Evolutionary conservation across 2,329 filamentous ascomycete genomes (phyloP).

Genomic region (Phaeosphaeria sp.): DNA sequence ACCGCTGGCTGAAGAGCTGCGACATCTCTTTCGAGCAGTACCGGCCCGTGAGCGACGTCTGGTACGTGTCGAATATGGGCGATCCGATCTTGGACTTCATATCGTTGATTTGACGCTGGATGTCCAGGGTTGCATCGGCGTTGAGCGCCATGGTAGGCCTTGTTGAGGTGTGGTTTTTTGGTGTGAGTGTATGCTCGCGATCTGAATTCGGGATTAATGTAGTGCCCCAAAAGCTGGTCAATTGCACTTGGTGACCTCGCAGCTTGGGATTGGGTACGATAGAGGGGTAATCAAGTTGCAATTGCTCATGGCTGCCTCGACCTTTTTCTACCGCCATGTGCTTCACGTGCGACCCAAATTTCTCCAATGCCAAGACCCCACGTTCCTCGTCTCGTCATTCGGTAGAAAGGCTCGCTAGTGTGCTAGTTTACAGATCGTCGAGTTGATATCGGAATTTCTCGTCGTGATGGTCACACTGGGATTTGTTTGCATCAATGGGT

Average conservation of each 20-base stretch:
- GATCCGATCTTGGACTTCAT: conserved; percentile 29
- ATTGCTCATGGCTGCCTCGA: background rate
- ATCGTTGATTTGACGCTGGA: conserved; percentile 27
- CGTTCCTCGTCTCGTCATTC: conserved; percentile 12
- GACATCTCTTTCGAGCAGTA: conserved; percentile 69
- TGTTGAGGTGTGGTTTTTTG: background rate
- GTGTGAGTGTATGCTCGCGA: conserved; percentile 12
- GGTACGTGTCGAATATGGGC: conserved; percentile 33
- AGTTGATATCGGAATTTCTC: too few species aligned
- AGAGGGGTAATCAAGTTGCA: background rate
- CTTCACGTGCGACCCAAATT: conserved; percentile 34
- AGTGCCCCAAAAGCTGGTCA: background rate
- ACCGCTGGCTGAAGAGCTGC: conserved; percentile 78
- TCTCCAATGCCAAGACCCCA: conserved; percentile 33
- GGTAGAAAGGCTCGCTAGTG: background rate
- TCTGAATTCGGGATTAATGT: background rate
- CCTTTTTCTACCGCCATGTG: conserved; percentile 23
- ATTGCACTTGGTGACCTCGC: background rate
- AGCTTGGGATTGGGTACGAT: background rate
- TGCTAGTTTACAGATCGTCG: background rate
- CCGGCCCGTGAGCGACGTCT: conserved; percentile 50
- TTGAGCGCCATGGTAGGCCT: conserved; percentile 20
- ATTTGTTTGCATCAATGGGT: too few species aligned
- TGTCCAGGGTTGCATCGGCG: conserved; percentile 26
- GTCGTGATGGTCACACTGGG: too few species aligned